Evolutionary conservation across 2,329 filamentous ascomycete species (phyloP).

Genomic region (Fusarium sp.): DNA sequence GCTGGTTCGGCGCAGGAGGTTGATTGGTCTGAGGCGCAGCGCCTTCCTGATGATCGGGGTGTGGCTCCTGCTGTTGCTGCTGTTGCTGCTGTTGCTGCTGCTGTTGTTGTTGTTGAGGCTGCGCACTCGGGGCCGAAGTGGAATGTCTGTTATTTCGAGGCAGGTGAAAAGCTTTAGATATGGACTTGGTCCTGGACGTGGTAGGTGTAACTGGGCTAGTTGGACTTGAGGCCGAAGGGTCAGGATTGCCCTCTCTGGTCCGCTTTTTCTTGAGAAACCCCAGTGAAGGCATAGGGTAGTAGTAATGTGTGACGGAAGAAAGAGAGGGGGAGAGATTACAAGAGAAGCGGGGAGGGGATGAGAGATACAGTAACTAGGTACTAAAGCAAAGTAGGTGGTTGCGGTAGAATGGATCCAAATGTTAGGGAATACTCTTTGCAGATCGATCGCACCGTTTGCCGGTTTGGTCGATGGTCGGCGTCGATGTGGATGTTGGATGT

Average conservation of each 20-base stretch:
- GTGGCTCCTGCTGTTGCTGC: slow-evolving; percentile 35
- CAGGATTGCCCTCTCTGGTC: slow-evolving; percentile 89
- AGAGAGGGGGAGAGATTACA: slow-evolving; percentile 30
- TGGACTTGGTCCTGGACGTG: slow-evolving; percentile 61
- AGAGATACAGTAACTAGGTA: slow-evolving; percentile 15
- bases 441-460: slow-evolving; percentile 48
- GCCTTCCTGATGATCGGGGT: slow-evolving; percentile 46
- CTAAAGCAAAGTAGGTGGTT: slow-evolving; percentile 25
- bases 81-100: slow-evolving; percentile 25
- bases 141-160: slow-evolving; percentile 54
- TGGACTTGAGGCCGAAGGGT: slow-evolving; percentile 77
- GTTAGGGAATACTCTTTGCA: slow-evolving; percentile 42
- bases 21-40: slow-evolving; percentile 37
- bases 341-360: slow-evolving; percentile 37
- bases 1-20: slow-evolving; percentile 36
- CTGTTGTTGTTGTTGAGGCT: slow-evolving; percentile 34
- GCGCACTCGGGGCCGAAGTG: slow-evolving; percentile 46
- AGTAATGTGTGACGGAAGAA: slow-evolving; percentile 42
- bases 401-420: slow-evolving; percentile 35
- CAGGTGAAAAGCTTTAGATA: slow-evolving; percentile 63
- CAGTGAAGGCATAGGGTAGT: slow-evolving; percentile 85
- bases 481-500: slow-evolving; percentile 14
- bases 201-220: slow-evolving; percentile 74
- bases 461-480: slow-evolving; percentile 37
- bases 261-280: slow-evolving; percentile 99